phyloP scores from a whole-genome alignment of 768 basidiomycete genomes.

The Fomitopsis pulvina region DNA sequence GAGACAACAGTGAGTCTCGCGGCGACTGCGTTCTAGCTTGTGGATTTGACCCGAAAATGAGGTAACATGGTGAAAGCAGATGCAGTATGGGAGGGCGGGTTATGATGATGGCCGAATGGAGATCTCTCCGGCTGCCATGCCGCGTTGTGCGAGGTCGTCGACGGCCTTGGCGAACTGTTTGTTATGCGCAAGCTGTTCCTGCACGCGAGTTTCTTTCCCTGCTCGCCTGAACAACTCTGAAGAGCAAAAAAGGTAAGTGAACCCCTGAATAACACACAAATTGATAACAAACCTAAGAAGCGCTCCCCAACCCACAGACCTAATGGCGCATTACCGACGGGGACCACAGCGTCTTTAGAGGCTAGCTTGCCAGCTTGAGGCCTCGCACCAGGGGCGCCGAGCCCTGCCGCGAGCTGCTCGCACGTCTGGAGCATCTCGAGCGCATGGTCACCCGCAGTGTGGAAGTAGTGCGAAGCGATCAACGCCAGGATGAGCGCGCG shows the following conservation, averaged over 20 bases:
- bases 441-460: conserved; percentile 67
- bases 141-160: conserved; percentile 9
- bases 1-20: too few relatives aligned
- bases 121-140: neutral
- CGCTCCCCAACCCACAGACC: conserved; percentile 71
- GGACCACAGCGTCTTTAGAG: conserved; percentile 11
- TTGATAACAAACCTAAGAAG: conserved; percentile 44
- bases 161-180: conserved; percentile 19
- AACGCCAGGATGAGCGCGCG: conserved; percentile 65
- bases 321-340: conserved; percentile 55
- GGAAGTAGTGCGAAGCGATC: conserved; percentile 62
- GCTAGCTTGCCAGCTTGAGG: neutral
- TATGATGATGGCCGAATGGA: too few relatives aligned
- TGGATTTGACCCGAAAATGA: too few relatives aligned
- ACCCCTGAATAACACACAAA: neutral
- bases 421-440: conserved; percentile 57
- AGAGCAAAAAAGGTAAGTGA: conserved; percentile 2
- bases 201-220: conserved; percentile 41
- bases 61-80: too few relatives aligned
- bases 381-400: conserved; percentile 42
- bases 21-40: too few relatives aligned
- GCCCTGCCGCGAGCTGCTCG: conserved; percentile 64
- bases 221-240: conserved; percentile 53
- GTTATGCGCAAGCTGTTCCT: conserved; percentile 43
- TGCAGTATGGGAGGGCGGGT: too few relatives aligned